These are phyloP conservation scores for Alloteropsis semialata DNA, from an alignment of 176 grass and related monocot genomes.

Conservation along the genomic window DNA sequence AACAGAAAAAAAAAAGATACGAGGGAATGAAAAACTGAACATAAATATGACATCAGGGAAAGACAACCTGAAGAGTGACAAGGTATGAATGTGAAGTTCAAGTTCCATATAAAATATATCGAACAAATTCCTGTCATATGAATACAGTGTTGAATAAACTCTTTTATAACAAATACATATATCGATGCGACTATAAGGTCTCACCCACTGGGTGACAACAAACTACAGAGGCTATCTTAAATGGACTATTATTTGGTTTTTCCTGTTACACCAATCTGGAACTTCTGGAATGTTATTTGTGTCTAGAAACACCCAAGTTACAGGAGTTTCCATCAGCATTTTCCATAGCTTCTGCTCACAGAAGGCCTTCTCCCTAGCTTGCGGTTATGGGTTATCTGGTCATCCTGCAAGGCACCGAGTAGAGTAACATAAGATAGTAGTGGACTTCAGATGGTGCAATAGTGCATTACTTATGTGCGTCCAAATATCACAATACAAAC, in stretches of 20 bases:
- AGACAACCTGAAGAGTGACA: background rate
- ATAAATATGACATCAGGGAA: background rate
- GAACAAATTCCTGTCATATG: background rate
- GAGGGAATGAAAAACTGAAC: background rate
- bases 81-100: background rate
- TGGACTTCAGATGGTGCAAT: background rate
- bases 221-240: slow-evolving; percentile 17
- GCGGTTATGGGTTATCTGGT: slow-evolving; percentile 65
- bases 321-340: slow-evolving; percentile 44
- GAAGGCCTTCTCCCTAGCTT: slow-evolving; percentile 64
- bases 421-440: background rate
- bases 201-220: background rate
- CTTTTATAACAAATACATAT: background rate
- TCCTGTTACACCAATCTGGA: slow-evolving; percentile 2
- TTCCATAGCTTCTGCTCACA: slow-evolving; percentile 76
- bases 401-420: slow-evolving; percentile 58
- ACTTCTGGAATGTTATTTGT: slow-evolving; percentile 23
- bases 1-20: background rate
- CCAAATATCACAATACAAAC: background rate
- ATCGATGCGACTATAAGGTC: slow-evolving; percentile 1
- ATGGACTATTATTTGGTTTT: slow-evolving; percentile 26
- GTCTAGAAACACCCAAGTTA: slow-evolving; percentile 5
- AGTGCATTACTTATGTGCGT: background rate
- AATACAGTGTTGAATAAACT: slow-evolving; percentile 1
- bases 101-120: background rate